A percentile compares a stretch with the other conserved stretches of the same genome.
Conservation (phyloP, 768 basidiomycete genomes). For the Rhizopogon vinicolor region DNA sequence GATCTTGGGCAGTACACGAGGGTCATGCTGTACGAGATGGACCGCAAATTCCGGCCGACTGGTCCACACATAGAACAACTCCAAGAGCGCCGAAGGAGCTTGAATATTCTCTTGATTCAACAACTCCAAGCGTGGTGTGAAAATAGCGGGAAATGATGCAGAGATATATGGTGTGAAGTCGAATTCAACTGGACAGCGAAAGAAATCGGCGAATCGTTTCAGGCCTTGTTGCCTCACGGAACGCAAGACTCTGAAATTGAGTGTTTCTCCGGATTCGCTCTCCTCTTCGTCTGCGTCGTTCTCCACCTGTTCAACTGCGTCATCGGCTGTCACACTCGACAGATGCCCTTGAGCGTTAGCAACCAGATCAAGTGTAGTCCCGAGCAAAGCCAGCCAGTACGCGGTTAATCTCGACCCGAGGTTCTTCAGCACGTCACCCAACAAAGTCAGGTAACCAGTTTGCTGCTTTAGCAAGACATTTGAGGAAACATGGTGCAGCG, state of each 20-base stretch:
- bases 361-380: constrained; percentile 61
- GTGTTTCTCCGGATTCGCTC: constrained; percentile 18
- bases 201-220: constrained; percentile 86
- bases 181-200: constrained; percentile 67
- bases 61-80: constrained; percentile 81
- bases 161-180: constrained; percentile 72
- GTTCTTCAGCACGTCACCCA: constrained; percentile 80
- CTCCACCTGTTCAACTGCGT: constrained; percentile 33
- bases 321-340: constrained; percentile 24
- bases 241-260: constrained; percentile 41
- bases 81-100: constrained; percentile 82
- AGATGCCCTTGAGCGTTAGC: constrained; percentile 60
- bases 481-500: constrained; percentile 21
- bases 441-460: constrained; percentile 77
- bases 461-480: constrained; percentile 59
- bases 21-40: constrained; percentile 69
- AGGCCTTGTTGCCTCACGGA: constrained; percentile 78
- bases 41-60: constrained; percentile 47
- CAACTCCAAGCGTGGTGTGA: constrained; percentile 74
- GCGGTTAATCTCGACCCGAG: constrained; percentile 66
- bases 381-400: constrained; percentile 76
- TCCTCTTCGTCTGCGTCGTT: constrained; percentile 32
- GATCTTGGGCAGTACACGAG: constrained; percentile 64
- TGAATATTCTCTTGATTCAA: constrained; percentile 88
- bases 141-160: constrained; percentile 62